Base-by-base conservation (phyloP, 108 stramenopile genomes). In the Cyclotella sp. region DNA sequence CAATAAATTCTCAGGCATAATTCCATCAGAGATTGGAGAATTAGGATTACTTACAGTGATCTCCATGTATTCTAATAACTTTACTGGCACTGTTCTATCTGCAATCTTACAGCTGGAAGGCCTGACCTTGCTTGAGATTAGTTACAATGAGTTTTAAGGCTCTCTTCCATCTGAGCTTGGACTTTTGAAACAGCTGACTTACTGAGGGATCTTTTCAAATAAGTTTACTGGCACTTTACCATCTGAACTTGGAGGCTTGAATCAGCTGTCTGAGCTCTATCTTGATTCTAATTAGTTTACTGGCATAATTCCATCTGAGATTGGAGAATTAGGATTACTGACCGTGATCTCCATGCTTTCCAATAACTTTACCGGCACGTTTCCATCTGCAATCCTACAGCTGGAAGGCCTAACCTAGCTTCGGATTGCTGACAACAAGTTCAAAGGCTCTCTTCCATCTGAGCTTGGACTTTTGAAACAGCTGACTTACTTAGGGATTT, bases 291-390 rank as follows among this genome's bases (percentile, higher is more conserved):
- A 70, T 40, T 40, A 19, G 9, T 22, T 81, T 16, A 43, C 58
- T 39, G 81, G 81, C 12, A 39, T 24, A 16, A 28, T 82, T 68
- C 73, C 73, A 0, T 30, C 58, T 21, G 70, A 78, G 54, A 62
- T 87, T 18, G 83, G 84, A 24, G 55, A 82, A 9, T 47, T 76
- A 28, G 24, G 47, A 7, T 30, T 62, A 63, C 53, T 19, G 58
- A n/a, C n/a, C n/a, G n/a, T n/a, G n/a, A n/a, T n/a, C n/a, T n/a
- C n/a, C 30, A 21, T 81, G 0, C 26, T 24, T 13, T 29, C 21
- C 13, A 81, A 76, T 53, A 28, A 51, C 27, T 22, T 91, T 15
- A 77, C 58, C 40, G 88, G 85, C 41, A 84, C 85, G 16, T 72
- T 91, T 16, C 87, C 90, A 44, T 30, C 44, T 22, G 16, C 13